Conservation (phyloP, 345 rosid species). For the Euphorbia pulcherrima region DNA sequence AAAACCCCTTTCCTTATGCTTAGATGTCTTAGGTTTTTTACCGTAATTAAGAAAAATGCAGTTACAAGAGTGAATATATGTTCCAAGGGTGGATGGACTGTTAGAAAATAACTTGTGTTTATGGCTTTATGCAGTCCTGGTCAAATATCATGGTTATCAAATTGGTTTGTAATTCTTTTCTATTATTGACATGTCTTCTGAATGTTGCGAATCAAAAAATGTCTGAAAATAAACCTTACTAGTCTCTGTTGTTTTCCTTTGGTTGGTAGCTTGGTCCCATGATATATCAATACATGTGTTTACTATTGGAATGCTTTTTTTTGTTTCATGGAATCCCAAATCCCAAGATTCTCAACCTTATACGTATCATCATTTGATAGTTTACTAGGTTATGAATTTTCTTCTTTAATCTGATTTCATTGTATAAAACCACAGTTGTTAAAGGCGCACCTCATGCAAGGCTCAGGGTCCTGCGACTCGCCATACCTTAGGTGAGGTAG, state of each 20-base stretch:
- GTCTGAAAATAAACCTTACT: neutral
- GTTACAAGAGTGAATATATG: neutral
- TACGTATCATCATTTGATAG: neutral
- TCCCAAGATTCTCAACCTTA: neutral
- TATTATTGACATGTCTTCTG: neutral
- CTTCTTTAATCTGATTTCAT: conserved; percentile 1
- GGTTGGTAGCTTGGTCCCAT: neutral
- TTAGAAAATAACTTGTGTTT: neutral
- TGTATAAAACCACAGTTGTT: too few species aligned
- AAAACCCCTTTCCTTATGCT: too few species aligned
- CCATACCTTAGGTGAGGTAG: too few species aligned
- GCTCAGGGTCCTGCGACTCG: too few species aligned
- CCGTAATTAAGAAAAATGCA: too few species aligned
- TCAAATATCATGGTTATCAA: neutral
- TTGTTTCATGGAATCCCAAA: neutral
- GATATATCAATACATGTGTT: neutral
- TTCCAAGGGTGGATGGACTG: neutral
- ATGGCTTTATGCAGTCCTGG: neutral
- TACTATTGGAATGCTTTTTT: neutral
- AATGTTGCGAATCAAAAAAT: neutral
- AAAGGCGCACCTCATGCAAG: too few species aligned
- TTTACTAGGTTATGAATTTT: neutral
- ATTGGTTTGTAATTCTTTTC: neutral
- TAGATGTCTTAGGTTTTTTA: too few species aligned
- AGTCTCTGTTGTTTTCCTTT: neutral